Base-by-base conservation (phyloP, 2,329 filamentous ascomycete genomes). In the Colletotrichum spinosum region DNA sequence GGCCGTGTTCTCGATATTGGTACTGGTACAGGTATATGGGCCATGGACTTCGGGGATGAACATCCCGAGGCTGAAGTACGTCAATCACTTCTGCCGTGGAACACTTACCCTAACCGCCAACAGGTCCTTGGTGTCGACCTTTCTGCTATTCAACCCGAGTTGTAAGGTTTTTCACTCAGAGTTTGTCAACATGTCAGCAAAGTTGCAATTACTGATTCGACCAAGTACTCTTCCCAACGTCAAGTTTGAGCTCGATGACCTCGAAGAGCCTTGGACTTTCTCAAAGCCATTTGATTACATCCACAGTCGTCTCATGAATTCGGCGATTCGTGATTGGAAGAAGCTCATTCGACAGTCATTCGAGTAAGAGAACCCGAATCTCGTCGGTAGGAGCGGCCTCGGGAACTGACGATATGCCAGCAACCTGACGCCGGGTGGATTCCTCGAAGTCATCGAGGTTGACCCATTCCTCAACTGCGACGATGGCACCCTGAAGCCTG, bases 11-110 rank as follows among this genome's bases (percentile, higher is more conserved):
- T 85, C 2, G 83, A 85, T 68, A 69, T 83, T 33, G 82, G 82
- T 8, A 82, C 81, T 0, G 83, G 83, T 0, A 84, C 81, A 6
- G 82, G 81, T n/a, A 70, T 76, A 3, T 81, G 79, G 78, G 76
- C 77, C 1, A 78, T 84, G 4, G 82, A 84, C 58, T 79, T 83
- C 68, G 81, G 71, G 70, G 50, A 52, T 2, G 45, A 50, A n/a
- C 50, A 62, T 15, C 59, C 52, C 0, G 59, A 62, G 3, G 13
- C 51, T 1, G 59, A 71, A 41, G 69, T 71, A 54, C 1, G 53
- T 56, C n/a, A n/a, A 38, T 35, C 33, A 8, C 25, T 9, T 13
- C n/a, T 13, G 25, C 37, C 38, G 49, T 44, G 2, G 42, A 9
- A 25, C 4, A 25, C 25, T 5, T 25, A 5, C 25, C 5, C 25